Percentiles rank a stretch among this genome's conserved stretches.
Conservation (phyloP, 139 green algal species). For the Nannochloris sp. region DNA sequence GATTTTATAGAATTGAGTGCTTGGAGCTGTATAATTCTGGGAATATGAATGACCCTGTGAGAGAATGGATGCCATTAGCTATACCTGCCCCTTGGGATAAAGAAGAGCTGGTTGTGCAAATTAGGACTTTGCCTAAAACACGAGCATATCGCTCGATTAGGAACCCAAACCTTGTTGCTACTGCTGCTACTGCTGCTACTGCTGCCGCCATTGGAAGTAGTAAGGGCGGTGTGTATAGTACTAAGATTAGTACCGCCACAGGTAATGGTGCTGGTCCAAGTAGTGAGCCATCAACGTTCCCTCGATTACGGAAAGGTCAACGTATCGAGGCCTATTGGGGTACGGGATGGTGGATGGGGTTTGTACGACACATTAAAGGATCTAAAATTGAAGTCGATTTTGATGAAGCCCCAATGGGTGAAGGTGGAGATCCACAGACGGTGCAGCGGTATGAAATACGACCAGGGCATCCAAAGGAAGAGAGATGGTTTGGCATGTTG, state of each 20-base stretch:
- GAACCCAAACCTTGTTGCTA: too few species aligned
- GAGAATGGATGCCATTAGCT: not conserved
- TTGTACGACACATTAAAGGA: not conserved
- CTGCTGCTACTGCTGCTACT: not conserved
- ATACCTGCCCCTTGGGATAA: not conserved
- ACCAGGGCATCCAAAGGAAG: not conserved
- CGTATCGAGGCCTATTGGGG: not conserved
- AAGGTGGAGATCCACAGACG: not conserved
- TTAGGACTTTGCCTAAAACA: not conserved
- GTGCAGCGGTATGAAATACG: not conserved
- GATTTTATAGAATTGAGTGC: not conserved
- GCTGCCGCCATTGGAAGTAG: not conserved
- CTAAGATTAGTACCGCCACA: too few species aligned
- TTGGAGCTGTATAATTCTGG: not conserved
- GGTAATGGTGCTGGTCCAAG: too few species aligned
- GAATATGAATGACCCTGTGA: not conserved
- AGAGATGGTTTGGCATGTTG: not conserved
- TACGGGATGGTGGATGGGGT: not conserved
- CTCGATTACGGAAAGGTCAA: not conserved
- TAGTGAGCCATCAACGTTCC: too few species aligned
- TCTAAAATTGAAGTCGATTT: not conserved
- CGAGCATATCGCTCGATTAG: too few species aligned
- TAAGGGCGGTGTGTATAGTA: too few species aligned
- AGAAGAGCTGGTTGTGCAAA: not conserved
- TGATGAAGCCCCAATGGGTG: not conserved